Evolutionary conservation across 148 eudicot species (phyloP), one percentile per base, ranked within the genome.

Genomic region (Mesembryanthemum crystallinum): DNA sequence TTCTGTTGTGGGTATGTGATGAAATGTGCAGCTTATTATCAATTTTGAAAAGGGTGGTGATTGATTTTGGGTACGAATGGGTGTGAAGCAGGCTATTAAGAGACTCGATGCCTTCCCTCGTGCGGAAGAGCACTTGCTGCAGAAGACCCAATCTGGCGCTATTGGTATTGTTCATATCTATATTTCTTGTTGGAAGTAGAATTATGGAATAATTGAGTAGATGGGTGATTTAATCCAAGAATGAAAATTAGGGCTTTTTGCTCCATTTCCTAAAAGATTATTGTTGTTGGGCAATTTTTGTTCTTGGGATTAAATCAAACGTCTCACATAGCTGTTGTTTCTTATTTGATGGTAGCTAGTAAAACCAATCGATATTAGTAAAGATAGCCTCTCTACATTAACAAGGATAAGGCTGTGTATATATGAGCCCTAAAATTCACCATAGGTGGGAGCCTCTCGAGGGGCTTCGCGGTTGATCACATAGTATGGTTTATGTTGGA

Each of bases 51-150:
- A 43, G 74, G 61, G 58, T 69, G 64, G 42, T 76, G 76, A 65
- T 71, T 47, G 45, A 11, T 21, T 27, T 39, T 43, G 47, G 62
- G 64, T 2, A 18, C n/a, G 5, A 21, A 94, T 94, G 98, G 96
- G 96, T 71, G 84, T 95, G 69, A 95, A 82, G 79, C 97, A 95
- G 86, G 85, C 91, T 52, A 82, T 95, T 62, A 90, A 78, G 80
- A 90, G 74, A 42, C 79, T 95, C 10, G 98, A 95, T 82, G 98
- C 98, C 28, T 95, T 95, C 71, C 97, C 98, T 55, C 90, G 97
- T 32, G 91, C 98, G 17, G 98, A 95, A 79, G 98, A 95, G 28
- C 98, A 95, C 74, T 85, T 95, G 82, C 72, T 95, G 87, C 93
- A 88, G 86, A 95, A 92, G 74, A 95, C 98, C 39, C 89, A 89